phyloP scores from a whole-genome alignment of 2,329 filamentous ascomycete species.

The Acephala macrosclerotiorum region DNA sequence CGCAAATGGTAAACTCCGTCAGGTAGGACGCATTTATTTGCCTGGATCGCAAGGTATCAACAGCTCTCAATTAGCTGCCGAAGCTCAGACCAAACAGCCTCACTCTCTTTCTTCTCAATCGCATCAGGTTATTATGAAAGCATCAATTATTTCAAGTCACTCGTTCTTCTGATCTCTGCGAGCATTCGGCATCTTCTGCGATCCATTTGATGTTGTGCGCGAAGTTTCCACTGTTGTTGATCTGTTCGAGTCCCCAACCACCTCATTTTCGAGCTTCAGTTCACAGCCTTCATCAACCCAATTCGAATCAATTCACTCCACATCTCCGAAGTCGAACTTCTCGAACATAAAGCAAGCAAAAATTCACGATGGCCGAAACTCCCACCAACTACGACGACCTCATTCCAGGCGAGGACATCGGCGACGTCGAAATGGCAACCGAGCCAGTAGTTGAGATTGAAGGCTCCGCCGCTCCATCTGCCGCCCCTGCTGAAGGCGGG shows the following conservation, averaged over 20 bases:
- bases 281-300: not conserved
- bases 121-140: not conserved
- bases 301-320: not conserved
- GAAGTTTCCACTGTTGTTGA: not conserved
- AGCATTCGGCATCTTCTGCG: not conserved
- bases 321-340: not conserved
- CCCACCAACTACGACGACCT: conserved; percentile 28
- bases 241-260: not conserved
- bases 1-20: too few relatives aligned
- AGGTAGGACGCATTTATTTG: too few relatives aligned
- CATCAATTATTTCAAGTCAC: conserved; percentile 6
- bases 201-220: not conserved
- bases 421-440: conserved; percentile 41
- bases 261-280: not conserved
- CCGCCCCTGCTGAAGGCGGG: conserved; percentile 14
- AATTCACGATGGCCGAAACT: conserved; percentile 32
- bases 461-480: conserved; percentile 13
- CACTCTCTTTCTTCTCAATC: not conserved
- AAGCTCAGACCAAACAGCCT: too few relatives aligned
- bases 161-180: conserved; percentile 2
- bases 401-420: conserved; percentile 26
- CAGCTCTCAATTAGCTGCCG: too few relatives aligned
- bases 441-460: conserved; percentile 40
- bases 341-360: not conserved
- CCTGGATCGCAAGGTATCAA: too few relatives aligned